Percentiles rank a stretch among this genome's conserved stretches.
Evolutionary conservation across 345 rosid species (phyloP).

Genomic region (thale cress (Arabidopsis thaliana)): DNA sequence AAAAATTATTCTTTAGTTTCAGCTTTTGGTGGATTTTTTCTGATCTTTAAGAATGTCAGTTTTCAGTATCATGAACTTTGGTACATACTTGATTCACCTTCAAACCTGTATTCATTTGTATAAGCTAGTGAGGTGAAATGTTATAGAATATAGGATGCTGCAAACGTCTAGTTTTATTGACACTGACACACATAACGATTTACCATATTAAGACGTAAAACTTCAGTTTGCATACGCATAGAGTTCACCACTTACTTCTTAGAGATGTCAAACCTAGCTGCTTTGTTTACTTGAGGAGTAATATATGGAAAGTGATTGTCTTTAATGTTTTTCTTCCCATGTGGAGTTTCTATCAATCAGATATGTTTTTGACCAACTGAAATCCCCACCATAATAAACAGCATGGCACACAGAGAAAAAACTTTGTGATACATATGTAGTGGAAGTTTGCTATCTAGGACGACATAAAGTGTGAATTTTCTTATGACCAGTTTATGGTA

Average conservation of each 20-base stretch:
- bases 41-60: slow-evolving; percentile 12
- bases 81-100: slow-evolving; percentile 4
- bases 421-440: slow-evolving; percentile 14
- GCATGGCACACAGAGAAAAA: background rate
- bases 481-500: slow-evolving; percentile 2
- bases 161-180: background rate
- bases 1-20: slow-evolving; percentile 5
- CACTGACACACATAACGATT: background rate
- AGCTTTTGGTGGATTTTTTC: slow-evolving; percentile 14
- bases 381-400: background rate
- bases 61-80: slow-evolving; percentile 4
- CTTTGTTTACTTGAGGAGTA: background rate
- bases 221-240: background rate
- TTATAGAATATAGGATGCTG: slow-evolving; percentile 4
- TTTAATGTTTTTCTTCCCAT: background rate
- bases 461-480: background rate
- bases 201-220: background rate
- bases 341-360: background rate
- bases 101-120: slow-evolving; percentile 7
- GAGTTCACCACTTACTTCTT: slow-evolving; percentile 16
- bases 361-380: background rate
- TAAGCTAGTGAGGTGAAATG: slow-evolving; percentile 6
- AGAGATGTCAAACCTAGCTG: slow-evolving; percentile 27
- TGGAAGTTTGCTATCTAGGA: slow-evolving; percentile 9
- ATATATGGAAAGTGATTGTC: slow-evolving; percentile 7